A percentile compares a stretch with the other conserved stretches of the same genome.
Evolutionary conservation across 73 alveolate genomes (phyloP).

Genomic region (Durusdinium trenchii): DNA sequence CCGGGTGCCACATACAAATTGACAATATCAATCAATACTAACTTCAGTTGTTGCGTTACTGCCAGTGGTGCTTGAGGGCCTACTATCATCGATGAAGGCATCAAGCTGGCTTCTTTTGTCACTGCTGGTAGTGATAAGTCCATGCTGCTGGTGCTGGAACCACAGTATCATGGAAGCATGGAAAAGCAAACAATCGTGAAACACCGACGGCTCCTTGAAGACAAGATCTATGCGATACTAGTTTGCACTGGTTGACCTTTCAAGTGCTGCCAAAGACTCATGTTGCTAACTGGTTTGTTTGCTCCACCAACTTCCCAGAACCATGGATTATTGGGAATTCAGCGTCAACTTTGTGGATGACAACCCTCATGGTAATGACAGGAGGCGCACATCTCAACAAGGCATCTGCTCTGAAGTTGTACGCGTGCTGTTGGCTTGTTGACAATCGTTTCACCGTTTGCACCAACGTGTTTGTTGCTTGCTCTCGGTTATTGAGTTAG

Average conservation of each 20-base stretch:
- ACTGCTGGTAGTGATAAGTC: constrained; percentile 3
- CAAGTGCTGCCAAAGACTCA: neutral
- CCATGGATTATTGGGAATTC: constrained; percentile 21
- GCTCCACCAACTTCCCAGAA: neutral
- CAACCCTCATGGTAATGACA: constrained; percentile 31
- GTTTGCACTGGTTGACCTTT: neutral
- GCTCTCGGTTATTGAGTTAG: too few relatives aligned
- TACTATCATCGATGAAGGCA: neutral
- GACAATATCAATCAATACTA: neutral
- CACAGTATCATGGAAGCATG: constrained; percentile 26
- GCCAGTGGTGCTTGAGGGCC: neutral
- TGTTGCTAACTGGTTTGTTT: too few relatives aligned
- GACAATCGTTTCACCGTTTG: too few relatives aligned
- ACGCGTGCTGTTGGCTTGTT: neutral
- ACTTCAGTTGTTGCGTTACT: neutral
- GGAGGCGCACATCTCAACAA: neutral
- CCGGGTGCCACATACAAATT: neutral
- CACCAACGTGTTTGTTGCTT: too few relatives aligned
- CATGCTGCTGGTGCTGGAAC: neutral
- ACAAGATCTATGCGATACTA: neutral
- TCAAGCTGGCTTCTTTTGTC: neutral
- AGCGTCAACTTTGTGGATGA: constrained; percentile 16
- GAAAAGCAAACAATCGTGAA: neutral
- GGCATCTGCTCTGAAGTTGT: neutral
- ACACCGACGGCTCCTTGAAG: neutral